phyloP scores from a whole-genome alignment of 345 rosid genomes.

The Schrenkiella parvula region DNA sequence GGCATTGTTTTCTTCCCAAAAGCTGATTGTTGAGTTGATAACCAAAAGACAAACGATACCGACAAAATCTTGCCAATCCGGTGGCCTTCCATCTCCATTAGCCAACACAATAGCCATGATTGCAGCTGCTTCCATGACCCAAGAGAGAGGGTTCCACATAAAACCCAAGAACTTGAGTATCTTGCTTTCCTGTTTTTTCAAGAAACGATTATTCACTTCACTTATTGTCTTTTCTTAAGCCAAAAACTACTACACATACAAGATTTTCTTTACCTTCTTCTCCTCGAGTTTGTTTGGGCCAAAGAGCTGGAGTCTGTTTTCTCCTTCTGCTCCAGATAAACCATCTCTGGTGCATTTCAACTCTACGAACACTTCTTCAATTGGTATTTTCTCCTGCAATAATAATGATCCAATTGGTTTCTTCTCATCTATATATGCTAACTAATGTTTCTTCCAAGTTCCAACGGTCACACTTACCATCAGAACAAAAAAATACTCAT shows the following conservation, averaged over 20 bases:
- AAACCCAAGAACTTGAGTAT: conserved; percentile 78
- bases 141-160: conserved; percentile 90
- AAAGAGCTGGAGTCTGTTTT: conserved; percentile 65
- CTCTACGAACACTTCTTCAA: conserved; percentile 86
- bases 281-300: conserved; percentile 95
- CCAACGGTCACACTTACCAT: no score
- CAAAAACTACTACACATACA: background rate
- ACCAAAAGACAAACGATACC: conserved; percentile 70
- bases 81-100: conserved; percentile 65
- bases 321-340: conserved; percentile 57
- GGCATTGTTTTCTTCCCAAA: conserved; percentile 82
- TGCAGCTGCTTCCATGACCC: conserved; percentile 95
- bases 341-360: conserved; percentile 77
- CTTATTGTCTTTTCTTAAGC: background rate
- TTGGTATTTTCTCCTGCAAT: conserved; percentile 68
- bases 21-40: conserved; percentile 82
- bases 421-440: no score
- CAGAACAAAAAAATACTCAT: no score
- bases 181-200: conserved; percentile 78
- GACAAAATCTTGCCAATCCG: conserved; percentile 60
- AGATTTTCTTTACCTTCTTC: conserved; percentile 46
- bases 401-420: background rate
- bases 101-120: conserved; percentile 86
- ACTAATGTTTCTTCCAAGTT: no score
- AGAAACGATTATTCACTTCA: background rate